Evolutionary conservation across 805 yeast species (phyloP), one percentile per base, ranked within the genome.

Genomic region (Yamadazyma insecticola): DNA sequence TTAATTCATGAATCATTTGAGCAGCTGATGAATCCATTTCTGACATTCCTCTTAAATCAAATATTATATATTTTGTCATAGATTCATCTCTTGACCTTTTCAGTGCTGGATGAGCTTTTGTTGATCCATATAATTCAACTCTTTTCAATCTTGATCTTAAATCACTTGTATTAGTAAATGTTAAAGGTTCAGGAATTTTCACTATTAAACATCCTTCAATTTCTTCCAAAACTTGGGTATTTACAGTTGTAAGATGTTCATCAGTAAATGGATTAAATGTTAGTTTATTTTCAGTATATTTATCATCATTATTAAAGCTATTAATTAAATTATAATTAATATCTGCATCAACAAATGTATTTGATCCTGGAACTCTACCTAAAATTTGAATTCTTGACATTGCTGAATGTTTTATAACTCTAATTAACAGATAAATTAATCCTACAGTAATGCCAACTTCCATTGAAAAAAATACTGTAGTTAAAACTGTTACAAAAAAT

Each of bases 361-460:
- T 63, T 1, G 70, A 51, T 4, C 66, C 66, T 19, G 57, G 68
- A 17, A 58, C 48, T 25, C 73, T 50, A 1, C 72, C 74, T 33
- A 68, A 45, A 33, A 68, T 63, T 30, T 66, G 70, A 39, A 68
- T 67, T 22, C 68, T 48, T 6, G 72, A 66, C 27, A 53, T 47
- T 1, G 72, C 57, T 10, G 71, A 60, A 40, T 63, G 57, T 33
- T 56, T 57, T 20, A 68, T 55, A 4, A 90, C 89, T 35, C 94
- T 64, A 20, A 89, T 65, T 13, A 90, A 60, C 24, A 94, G 87
- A 44, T 86, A 84, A 0, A 76, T 75, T 28, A 85, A 77, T 0
- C 98, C 97, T n/a, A 86, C 72, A 2, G 82, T 77, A 28, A 92
- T 86, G 1, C 98, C 97, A 11, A 82, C 78, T 53, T 90, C 96